Evolutionary conservation across 2,329 filamentous ascomycete genomes (phyloP), one percentile per base, ranked within the genome.

Genomic region (Alternaria postmessia): DNA sequence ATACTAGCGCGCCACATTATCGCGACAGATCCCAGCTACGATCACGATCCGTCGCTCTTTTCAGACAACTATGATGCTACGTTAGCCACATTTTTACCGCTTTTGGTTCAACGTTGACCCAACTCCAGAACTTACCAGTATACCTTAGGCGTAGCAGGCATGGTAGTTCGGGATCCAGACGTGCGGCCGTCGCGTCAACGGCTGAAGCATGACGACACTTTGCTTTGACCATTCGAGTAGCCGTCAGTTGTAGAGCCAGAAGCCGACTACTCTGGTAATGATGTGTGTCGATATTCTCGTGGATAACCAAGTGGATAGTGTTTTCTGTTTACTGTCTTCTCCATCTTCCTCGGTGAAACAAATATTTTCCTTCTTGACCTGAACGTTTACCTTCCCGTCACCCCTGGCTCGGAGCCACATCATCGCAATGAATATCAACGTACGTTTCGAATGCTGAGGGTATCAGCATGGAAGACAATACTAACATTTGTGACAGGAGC

Each of bases 401-500:
- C 24, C 46, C n/a, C 5, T 36, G 46, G 46, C 46, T 18, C 32
- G 32, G 46, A 49, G 46, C 32, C 32, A 26, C 28, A 30, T 7
- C 1, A 1, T 41, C 24, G 24, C 1, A 2, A 51, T 51, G 49
- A 51, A 51, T 51, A 51, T 51, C 49, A 51, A 51, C 26, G 49
- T 51, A 51, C 5, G 34, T 41, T 7, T 7, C 2, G 20, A 2
- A 16, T 2, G 24, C 18, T 28, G 0, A 22, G 0, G 24, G 6
- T 18, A 51, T 28, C 3, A 38, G 20, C 22, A 4, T 18, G 16
- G 3, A 4, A 4, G 0, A 41, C 34, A 51, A 41, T n/a, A 2
- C 34, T 47, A 32, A 57, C 2, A 51, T 2, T 11, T 26, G 32
- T 28, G 1, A 41, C 7, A 66, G 64, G 52, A 64, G 41, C 64